Evolutionary conservation across 495 filamentous ascomycete species (phyloP).

Genomic region (Lasiosphaeria hispida): DNA sequence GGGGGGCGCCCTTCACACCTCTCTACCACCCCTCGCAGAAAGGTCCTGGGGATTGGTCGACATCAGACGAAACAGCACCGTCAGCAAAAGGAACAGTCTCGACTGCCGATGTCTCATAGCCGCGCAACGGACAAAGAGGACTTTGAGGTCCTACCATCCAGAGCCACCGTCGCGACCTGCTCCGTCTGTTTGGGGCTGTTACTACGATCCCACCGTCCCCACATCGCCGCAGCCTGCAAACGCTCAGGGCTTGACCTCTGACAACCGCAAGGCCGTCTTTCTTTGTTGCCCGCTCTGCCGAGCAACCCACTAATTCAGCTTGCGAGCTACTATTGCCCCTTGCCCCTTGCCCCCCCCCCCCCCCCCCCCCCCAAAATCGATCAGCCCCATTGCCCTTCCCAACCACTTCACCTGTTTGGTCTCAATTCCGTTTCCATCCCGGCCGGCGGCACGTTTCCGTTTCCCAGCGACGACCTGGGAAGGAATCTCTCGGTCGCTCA

Average conservation of each 20-base stretch:
- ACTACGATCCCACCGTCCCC: conserved; percentile 19
- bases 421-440: conserved; percentile 16
- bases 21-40: neutral
- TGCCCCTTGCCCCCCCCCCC: too few relatives aligned
- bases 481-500: neutral
- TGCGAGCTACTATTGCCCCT: conserved; percentile 9
- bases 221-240: conserved; percentile 18
- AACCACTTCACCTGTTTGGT: conserved; percentile 17
- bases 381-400: neutral
- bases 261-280: conserved; percentile 15
- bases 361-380: neutral
- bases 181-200: conserved; percentile 21
- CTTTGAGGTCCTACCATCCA: conserved; percentile 15
- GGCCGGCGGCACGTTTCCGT: conserved; percentile 21
- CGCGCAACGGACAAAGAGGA: conserved; percentile 27
- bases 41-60: conserved; percentile 5
- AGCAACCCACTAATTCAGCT: conserved; percentile 18
- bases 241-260: conserved; percentile 15
- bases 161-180: conserved; percentile 17
- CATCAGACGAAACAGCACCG: neutral
- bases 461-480: neutral
- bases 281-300: conserved; percentile 25
- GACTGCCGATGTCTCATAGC: conserved; percentile 22
- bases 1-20: conserved; percentile 32
- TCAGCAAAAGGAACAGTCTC: conserved; percentile 14